phyloP scores from a whole-genome alignment of 257 asterid species.

The Misopates orontium region DNA sequence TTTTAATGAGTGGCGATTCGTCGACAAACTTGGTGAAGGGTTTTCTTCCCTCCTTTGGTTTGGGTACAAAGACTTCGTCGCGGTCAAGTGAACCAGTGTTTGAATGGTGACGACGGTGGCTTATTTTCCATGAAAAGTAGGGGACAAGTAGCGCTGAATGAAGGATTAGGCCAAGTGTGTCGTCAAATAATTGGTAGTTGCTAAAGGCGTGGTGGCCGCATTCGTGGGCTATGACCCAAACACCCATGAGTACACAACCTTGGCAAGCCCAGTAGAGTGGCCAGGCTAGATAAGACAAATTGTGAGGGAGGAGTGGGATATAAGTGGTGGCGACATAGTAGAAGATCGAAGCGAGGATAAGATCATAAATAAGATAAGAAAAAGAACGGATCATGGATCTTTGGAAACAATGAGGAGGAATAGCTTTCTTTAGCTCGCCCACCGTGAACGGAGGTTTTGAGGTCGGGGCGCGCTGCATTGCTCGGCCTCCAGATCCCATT shows the following conservation, averaged over 20 bases:
- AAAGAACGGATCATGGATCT: too few relatives aligned
- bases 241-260: conserved; percentile 54
- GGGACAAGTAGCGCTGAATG: conserved; percentile 66
- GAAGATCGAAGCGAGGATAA: too few relatives aligned
- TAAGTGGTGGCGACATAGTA: too few relatives aligned
- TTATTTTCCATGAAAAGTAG: conserved; percentile 64
- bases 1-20: too few relatives aligned
- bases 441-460: too few relatives aligned
- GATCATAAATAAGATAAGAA: too few relatives aligned
- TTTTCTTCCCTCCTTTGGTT: conserved; percentile 28
- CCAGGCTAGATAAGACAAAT: conserved; percentile 55
- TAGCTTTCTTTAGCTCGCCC: too few relatives aligned
- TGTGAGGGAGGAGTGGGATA: too few relatives aligned
- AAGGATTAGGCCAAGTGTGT: conserved; percentile 60
- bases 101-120: conserved; percentile 72
- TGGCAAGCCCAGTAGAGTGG: conserved; percentile 53
- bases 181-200: conserved; percentile 61
- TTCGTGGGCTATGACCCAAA: conserved; percentile 66
- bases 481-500: too few relatives aligned
- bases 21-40: conserved; percentile 55
- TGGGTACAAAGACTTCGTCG: conserved; percentile 68
- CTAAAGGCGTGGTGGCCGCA: conserved; percentile 77
- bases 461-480: too few relatives aligned
- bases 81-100: conserved; percentile 65
- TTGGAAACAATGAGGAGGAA: too few relatives aligned